A percentile compares a stretch with the other conserved stretches of the same genome.
These are phyloP conservation scores for Escallonia rubra DNA, from an alignment of 129 eudicot genomes.

Conservation along the genomic window DNA sequence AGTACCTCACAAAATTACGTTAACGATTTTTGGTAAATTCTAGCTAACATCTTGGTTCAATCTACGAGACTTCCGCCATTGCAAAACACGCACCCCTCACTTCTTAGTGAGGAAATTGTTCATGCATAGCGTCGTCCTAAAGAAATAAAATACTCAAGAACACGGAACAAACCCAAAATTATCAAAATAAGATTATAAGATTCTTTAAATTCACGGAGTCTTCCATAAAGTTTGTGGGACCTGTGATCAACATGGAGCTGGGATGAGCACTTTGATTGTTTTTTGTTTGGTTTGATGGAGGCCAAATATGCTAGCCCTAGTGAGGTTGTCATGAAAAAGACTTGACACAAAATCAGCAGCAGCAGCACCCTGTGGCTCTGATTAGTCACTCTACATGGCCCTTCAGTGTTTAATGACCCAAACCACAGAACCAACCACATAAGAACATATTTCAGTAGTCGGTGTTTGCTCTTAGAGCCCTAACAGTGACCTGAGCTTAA, in stretches of 20 bases:
- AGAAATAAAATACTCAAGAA: neutral
- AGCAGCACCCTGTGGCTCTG: conserved; percentile 15
- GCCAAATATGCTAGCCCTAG: conserved; percentile 11
- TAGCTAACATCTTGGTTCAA: too few relatives aligned
- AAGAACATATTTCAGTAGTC: neutral
- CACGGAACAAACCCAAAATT: neutral
- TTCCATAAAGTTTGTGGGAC: neutral
- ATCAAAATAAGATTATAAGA: neutral
- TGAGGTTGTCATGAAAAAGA: conserved; percentile 32
- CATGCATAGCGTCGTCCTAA: too few relatives aligned
- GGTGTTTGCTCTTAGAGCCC: neutral
- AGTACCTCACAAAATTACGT: too few relatives aligned
- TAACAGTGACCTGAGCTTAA: neutral
- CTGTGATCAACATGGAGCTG: conserved; percentile 3
- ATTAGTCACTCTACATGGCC: neutral
- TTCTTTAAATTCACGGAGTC: neutral
- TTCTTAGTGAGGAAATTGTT: too few relatives aligned
- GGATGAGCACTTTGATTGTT: conserved; percentile 3
- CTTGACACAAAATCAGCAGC: conserved; percentile 9
- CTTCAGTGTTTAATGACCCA: neutral
- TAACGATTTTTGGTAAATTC: too few relatives aligned
- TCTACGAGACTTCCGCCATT: too few relatives aligned
- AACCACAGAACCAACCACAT: neutral
- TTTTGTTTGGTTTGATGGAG: conserved; percentile 29
- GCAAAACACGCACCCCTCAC: too few relatives aligned